A percentile compares a stretch with the other conserved stretches of the same genome.
Conservation (phyloP, 2,329 filamentous ascomycete genomes). For the Apiospora hydei region DNA sequence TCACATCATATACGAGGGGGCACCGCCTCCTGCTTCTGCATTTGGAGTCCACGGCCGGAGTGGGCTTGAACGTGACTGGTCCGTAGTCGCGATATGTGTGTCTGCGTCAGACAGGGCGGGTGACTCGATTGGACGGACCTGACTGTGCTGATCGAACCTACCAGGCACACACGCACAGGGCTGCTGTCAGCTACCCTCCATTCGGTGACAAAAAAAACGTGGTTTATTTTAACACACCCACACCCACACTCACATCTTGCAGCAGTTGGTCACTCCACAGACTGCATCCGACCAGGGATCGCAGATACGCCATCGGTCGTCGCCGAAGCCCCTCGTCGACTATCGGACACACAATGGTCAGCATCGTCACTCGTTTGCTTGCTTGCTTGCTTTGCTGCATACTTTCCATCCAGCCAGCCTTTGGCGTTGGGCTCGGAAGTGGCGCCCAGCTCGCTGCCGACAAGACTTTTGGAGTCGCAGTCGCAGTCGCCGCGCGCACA, state of each 20-base stretch:
- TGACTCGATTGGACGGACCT: conserved; percentile 10
- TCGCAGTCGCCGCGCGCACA: no score
- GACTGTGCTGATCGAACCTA: background rate
- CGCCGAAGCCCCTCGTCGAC: background rate
- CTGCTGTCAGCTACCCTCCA: background rate
- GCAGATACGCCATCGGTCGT: background rate
- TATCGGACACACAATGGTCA: background rate
- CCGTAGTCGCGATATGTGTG: background rate
- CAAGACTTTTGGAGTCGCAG: background rate
- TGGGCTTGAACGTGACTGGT: background rate
- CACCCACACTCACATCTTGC: background rate
- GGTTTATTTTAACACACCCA: background rate
- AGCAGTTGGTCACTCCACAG: background rate
- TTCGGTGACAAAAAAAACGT: background rate
- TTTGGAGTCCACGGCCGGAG: background rate
- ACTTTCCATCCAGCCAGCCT: no score
- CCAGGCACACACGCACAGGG: background rate
- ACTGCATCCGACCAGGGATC: background rate
- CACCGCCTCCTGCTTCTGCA: conserved; percentile 1
- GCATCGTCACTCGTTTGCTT: no score
- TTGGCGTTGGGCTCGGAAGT: no score
- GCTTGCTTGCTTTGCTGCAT: no score
- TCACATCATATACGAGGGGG: background rate
- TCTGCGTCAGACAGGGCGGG: background rate
- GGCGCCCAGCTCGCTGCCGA: background rate